Conservation (phyloP, 2,329 filamentous ascomycete species). For the Colletotrichum gigasporum region DNA sequence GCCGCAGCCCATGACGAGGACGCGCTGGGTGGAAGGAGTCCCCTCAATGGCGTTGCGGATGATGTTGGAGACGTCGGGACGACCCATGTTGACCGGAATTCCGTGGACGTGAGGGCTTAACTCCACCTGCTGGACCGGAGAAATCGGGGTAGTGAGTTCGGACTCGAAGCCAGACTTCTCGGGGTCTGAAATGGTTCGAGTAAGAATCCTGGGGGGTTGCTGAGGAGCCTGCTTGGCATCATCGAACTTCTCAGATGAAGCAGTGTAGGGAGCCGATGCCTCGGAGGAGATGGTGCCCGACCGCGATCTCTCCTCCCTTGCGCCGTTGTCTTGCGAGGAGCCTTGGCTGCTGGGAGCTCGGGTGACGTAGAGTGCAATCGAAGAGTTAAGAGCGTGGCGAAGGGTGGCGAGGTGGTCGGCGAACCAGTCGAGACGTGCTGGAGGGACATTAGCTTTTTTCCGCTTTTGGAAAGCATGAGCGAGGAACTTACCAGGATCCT, state of each 20-base stretch:
- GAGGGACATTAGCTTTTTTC: slow-evolving; percentile 13
- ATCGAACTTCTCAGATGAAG: slow-evolving; percentile 16
- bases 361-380: slow-evolving; percentile 47
- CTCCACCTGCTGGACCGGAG: slow-evolving; percentile 12
- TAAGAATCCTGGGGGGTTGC: slow-evolving; percentile 23
- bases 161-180: slow-evolving; percentile 36
- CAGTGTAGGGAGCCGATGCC: slow-evolving; percentile 4
- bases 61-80: slow-evolving; percentile 49
- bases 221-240: not conserved
- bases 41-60: slow-evolving; percentile 43
- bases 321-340: not conserved
- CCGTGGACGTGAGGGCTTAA: slow-evolving; percentile 26
- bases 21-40: slow-evolving; percentile 41
- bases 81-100: slow-evolving; percentile 40
- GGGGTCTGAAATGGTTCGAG: slow-evolving; percentile 26
- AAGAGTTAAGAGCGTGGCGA: slow-evolving; percentile 40
- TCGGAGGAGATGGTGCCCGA: slow-evolving; percentile 13
- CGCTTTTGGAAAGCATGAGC: not conserved
- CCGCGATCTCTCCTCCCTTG: slow-evolving; percentile 2
- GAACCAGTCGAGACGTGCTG: slow-evolving; percentile 50
- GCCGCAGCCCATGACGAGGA: slow-evolving; percentile 57
- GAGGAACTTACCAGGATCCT: slow-evolving; percentile 43
- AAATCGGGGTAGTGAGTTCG: slow-evolving; percentile 20
- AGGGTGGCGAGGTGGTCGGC: slow-evolving; percentile 45
- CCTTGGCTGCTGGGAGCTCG: not conserved